Conservation (phyloP, 495 filamentous ascomycete species). For the Aspergillus egyptiacus region DNA sequence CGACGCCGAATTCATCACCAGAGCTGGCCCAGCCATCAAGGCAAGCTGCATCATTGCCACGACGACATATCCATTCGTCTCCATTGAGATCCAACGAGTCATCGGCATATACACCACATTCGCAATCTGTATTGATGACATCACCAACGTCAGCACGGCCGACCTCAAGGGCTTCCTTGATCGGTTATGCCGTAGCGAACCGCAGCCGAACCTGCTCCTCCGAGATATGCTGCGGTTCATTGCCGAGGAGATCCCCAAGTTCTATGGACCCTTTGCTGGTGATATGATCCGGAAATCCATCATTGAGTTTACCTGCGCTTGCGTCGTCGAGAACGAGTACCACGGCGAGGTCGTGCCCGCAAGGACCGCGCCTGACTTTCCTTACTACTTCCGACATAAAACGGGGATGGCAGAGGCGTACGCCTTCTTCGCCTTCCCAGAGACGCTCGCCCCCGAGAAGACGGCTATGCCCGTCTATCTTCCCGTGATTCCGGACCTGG, state of each 20-base stretch:
- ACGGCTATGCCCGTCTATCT: not conserved
- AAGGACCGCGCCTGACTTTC: not conserved
- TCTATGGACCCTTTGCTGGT: not conserved
- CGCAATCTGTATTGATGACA: not conserved
- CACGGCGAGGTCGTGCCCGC: not conserved
- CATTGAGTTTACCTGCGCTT: not conserved
- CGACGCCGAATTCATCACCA: not conserved
- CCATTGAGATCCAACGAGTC: not conserved
- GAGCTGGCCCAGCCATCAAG: not conserved
- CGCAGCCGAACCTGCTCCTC: not conserved
- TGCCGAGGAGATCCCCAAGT: not conserved
- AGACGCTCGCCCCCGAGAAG: not conserved
- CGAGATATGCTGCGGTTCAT: not conserved
- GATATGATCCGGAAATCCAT: not conserved
- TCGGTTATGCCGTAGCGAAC: not conserved
- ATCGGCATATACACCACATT: conserved; percentile 1
- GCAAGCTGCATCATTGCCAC: not conserved
- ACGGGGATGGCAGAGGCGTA: not conserved
- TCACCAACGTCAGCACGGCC: not conserved
- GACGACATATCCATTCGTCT: not conserved
- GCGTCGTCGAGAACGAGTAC: not conserved
- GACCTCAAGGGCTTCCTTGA: not conserved
- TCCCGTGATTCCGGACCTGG: not conserved
- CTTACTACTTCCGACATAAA: not conserved
- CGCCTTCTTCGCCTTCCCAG: not conserved